Evolutionary conservation across 768 basidiomycete species (phyloP), one percentile per base, ranked within the genome.

Genomic region (Suillus sp.): DNA sequence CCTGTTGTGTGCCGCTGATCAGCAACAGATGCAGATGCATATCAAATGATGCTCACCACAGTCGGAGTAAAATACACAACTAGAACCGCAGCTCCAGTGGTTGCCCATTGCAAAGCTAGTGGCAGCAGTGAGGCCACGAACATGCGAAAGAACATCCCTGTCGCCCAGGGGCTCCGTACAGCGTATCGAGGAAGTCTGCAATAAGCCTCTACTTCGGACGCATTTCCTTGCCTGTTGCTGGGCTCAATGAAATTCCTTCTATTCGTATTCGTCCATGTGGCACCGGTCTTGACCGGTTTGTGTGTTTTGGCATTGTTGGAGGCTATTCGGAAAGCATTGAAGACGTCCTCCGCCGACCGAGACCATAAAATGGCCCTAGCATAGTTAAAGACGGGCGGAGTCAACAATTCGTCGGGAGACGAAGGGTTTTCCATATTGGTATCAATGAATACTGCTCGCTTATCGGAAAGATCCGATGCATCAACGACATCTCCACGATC

Each of bases 31-130:
- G 40, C 16, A 16, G 20, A 27, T 3, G n/a, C 13, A 25, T 9
- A 20, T 45, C 7, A 18, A 45, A 56, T 10, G 2, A 68, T 35
- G 20, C 64, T 34, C 2, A 66, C 70, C 9, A 64, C 64, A 18
- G 74, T 74, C 4, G 74, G 74, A 6, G 74, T 74, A 38, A 63
- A 67, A 59, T 64, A 68, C 14, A 72, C 66, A 22, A 69, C 66
- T 14, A 71, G 30, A 22, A 70, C 47, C 2, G 74, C 72, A 4
- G 69, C 68, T 14, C 72, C 71, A n/a, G 68, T 61, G 3, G 72
- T 71, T 11, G 61, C 65, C 74, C 74, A 75, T 61, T 74, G 72
- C 38, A 74, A 55, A 13, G 62, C 58, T 3, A 74, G 56, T 20
- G 71, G 67, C 2, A 68, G 38, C 22, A 66, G 2, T 4, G 73